Base-by-base conservation (phyloP, 1,284 basidiomycete genomes). In the Fistulinella cinereoalba region DNA sequence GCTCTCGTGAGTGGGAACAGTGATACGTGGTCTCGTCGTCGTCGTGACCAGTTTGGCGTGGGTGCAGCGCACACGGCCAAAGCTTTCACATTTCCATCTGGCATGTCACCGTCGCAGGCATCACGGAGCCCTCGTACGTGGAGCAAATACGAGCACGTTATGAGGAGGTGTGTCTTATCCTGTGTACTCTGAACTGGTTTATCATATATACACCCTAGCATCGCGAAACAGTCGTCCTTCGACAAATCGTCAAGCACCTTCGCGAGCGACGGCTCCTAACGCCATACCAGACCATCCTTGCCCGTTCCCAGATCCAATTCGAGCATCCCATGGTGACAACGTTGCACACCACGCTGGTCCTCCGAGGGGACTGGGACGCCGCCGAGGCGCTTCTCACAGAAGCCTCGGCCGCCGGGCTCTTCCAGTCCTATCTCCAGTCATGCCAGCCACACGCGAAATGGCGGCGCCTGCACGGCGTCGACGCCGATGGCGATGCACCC, bases 31-130 rank as follows among this genome's bases (percentile, higher is more conserved):
- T 28, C 48, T 41, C n/a, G 21, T 38, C 24, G n/a, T 41, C n/a
- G 16, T 38, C 24, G 4, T 23, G 33, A 21, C 50, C 22, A 2
- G 12, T 12, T 22, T 8, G 25, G 18, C 15, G 7, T 46, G 24
- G 47, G n/a, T 43, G 9, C 50, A 83, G 86, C 32, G 80, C 83
- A 6, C 82, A 88, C 60, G 77, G 75, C 2, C 77, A 75, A 46
- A 83, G 77, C 58, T 90, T 84, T 59, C 85, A 89, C 57, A 80
- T 81, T 22, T 88, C 86, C 3, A 82, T 91, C 47, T 90, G 88
- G 88, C 73, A 84, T 53, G 71, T 89, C 25, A 64, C 80, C 1
- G 56, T 90, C 46, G 65, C 69, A 5, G 88, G 87, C 5, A 76
- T 85, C 37, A 65, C 60, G 1, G 77, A 85, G 22, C 68, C 75